These are phyloP conservation scores for Pythium myriotylum DNA, from an alignment of 352 stramenopile species.

Conservation along the genomic window DNA sequence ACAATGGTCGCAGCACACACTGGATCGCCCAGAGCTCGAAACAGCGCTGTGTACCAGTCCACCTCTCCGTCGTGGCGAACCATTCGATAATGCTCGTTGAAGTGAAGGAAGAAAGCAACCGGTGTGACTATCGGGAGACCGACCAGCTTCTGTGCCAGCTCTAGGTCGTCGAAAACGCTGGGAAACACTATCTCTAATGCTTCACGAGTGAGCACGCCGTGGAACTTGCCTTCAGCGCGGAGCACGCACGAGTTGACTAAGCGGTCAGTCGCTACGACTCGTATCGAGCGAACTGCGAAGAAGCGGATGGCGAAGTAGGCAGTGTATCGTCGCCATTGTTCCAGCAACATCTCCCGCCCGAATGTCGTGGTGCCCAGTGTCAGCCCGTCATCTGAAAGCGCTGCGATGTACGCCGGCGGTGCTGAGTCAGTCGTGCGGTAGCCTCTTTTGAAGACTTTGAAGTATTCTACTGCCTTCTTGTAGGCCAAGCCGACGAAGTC, in stretches of 20 bases:
- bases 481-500: conserved; percentile 14
- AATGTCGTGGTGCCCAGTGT: conserved; percentile 8
- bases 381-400: conserved; percentile 1
- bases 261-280: conserved; percentile 1
- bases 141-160: conserved; percentile 8
- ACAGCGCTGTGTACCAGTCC: conserved; percentile 8
- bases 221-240: conserved; percentile 7
- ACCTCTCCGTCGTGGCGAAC: conserved; percentile 11
- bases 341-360: conserved; percentile 19
- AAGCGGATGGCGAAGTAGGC: conserved; percentile 14
- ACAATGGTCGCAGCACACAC: conserved; percentile 1
- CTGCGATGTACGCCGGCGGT: neutral
- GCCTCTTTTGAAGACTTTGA: conserved; percentile 3
- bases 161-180: conserved; percentile 1
- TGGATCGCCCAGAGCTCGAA: neutral
- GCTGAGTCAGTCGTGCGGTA: neutral
- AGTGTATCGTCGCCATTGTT: conserved; percentile 23
- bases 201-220: conserved; percentile 6
- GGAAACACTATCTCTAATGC: conserved; percentile 20
- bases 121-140: neutral
- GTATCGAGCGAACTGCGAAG: conserved; percentile 1
- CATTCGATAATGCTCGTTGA: conserved; percentile 1
- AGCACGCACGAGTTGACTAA: conserved; percentile 13
- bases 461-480: conserved; percentile 3
- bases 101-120: conserved; percentile 3